Base-by-base conservation (phyloP, 345 rosid genomes). In the Aquilaria yunnanensis region DNA sequence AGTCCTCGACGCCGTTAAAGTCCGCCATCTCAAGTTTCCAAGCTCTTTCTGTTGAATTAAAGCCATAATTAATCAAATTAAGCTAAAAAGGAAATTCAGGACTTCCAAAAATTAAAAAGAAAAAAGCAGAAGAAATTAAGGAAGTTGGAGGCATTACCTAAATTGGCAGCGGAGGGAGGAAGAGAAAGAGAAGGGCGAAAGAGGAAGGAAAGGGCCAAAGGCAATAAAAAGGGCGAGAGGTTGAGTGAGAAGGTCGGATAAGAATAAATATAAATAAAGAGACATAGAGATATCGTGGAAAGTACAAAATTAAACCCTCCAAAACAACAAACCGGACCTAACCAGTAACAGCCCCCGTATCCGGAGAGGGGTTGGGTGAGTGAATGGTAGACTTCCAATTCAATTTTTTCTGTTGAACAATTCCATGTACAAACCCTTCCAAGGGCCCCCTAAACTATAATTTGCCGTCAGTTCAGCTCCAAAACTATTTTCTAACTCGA, bases 1-100 rank as follows among this genome's bases (percentile, higher is more conserved):
- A 61, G 51, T 78, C 80, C 13, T 76, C 76, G 50, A 66, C 80
- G 69, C 79, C 59, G 67, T 68, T 80, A 80, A 56, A 77, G 57
- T 76, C 86, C 12, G 81, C 83, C 87, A 83, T 83, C 54, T 62
- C 64, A n/a, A 53, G 43, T 50, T 55, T 61, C 31, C 43, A 37
- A 9, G 43, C 43, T 54, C 64, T 73, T 67, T 55, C 32, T 10
- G 6, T n/a, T 52, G 7, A n/a, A 46, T 43, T 60, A n/a, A 5
- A 14, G 16, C 51, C 34, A 52, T 12, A 10, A 53, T 61, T 45
- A 57, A 54, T 60, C 56, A 5, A 37, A 37, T 37, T 37, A 37
- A 37, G 23, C 23, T 5, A 37, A 43, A 43, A 33, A 6, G 4
- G 11, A 2, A 12, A 47, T 3, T 6, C 47, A 0, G 12, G 37